phyloP scores from a whole-genome alignment of 1,139 yeast genomes.

The Debaryomyces fabryi region DNA sequence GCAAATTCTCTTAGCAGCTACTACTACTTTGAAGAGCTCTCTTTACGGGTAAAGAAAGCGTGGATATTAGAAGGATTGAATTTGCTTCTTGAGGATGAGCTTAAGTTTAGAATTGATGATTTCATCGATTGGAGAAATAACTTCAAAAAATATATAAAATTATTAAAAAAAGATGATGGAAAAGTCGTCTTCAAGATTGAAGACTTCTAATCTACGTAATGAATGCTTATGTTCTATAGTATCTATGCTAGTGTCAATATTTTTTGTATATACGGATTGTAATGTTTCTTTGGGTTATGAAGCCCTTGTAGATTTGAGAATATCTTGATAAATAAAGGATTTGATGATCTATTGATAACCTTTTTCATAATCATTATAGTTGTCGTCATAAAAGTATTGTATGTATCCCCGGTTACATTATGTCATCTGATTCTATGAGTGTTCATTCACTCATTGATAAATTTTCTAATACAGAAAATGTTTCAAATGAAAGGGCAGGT shows the following conservation, averaged over 20 bases:
- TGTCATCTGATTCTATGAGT: conserved; percentile 28
- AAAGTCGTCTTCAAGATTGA: conserved; percentile 42
- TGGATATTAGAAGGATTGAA: conserved; percentile 42
- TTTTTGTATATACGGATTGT: not conserved
- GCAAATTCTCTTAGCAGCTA: conserved; percentile 38
- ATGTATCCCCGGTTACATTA: conserved; percentile 2
- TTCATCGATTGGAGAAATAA: conserved; percentile 44
- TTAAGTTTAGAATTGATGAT: conserved; percentile 36
- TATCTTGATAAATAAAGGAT: conserved; percentile 1
- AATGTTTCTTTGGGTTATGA: not conserved
- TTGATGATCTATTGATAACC: not conserved
- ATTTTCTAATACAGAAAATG: conserved; percentile 14
- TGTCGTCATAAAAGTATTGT: not conserved
- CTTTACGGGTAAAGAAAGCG: conserved; percentile 25
- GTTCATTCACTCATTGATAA: conserved; percentile 31
- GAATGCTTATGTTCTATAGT: not conserved
- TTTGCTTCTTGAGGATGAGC: conserved; percentile 28
- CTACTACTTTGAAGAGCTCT: conserved; percentile 40
- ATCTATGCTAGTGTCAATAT: not conserved
- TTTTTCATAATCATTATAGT: not conserved
- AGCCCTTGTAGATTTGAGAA: not conserved
- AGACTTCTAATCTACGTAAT: conserved; percentile 27
- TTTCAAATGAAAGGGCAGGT: conserved; percentile 1
- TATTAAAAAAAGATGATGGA: conserved; percentile 35
- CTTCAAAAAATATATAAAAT: conserved; percentile 28